Evolutionary conservation across 768 basidiomycete genomes (phyloP), one percentile per base, ranked within the genome.

Genomic region (Daedalea quercina): DNA sequence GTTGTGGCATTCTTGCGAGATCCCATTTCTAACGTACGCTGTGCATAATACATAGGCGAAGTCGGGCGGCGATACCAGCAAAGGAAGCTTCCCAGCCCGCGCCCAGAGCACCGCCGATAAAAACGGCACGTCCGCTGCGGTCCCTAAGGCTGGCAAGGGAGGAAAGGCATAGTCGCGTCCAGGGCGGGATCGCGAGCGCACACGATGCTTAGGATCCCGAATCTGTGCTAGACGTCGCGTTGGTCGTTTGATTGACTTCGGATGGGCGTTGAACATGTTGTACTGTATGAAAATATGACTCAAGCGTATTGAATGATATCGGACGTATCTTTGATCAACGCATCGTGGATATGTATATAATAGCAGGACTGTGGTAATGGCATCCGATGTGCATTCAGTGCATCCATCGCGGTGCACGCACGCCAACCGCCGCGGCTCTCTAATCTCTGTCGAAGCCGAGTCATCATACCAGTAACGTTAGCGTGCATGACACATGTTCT

Each of bases 71-170:
- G 63, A 64, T 54, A 58, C 61, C 49, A 50, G 58, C 59, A 66
- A 66, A 57, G 60, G 56, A 44, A 28, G 51, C 51, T 64, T 64
- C 57, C 58, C 63, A 24, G 55, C 65, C 25, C 65, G 65, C 49
- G 60, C 56, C 23, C 63, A 63, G 57, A 44, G 49, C 34, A 55
- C 58, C 17, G 65, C 63, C 1, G 46, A 60, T 33, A 51, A 47
- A 47, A 65, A 62, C 51, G 57, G 54, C n/a, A 25, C 55, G n/a
- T 20, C 44, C 24, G 53, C 58, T 26, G 54, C 51, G 49, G 54
- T 47, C 25, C 43, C 40, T 37, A 60, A 58, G 55, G 53, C 57
- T 50, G 49, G 53, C 41, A 63, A 60, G 53, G 54, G 56, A 6
- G 37, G 51, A 26, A 55, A 53, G 49, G 51, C 51, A 56, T 49